Base-by-base conservation (phyloP, 352 stramenopile genomes). In the Phytophthora cactorum region DNA sequence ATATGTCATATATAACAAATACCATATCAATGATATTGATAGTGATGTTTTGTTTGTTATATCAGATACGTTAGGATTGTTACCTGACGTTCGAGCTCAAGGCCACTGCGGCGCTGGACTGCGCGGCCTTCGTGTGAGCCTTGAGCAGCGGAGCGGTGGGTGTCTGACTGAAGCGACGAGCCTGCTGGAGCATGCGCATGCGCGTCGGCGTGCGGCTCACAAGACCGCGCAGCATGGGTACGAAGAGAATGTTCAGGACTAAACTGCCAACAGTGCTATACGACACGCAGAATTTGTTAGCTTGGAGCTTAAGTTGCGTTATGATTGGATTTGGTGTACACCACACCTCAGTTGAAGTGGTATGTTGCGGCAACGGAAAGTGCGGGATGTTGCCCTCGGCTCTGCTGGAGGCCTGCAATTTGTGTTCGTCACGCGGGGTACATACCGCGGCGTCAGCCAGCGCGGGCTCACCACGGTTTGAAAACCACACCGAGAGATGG, bases 311-410 rank as follows among this genome's bases (percentile, higher is more conserved):
- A 25, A 46, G 39, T 45, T 45, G 39, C 39, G 4, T 39, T 12
- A 22, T 22, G 4, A 11, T 10, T 22, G 4, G 10, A 11, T 1
- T 29, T 51, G 4, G 22, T 46, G 38, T 58, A 27, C 5, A 17
- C 46, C 38, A 68, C 60, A 62, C 41, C 22, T 4, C 32, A 36
- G 4, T 61, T 67, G 59, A 67, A 67, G 59, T 52, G 29, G 34
- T 39, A 39, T 39, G 34, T 39, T 39, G 34, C 34, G 34, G 34
- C 34, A 39, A n/a, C 36, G 36, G 36, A 43, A 43, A 43, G 36
- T n/a, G 36, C 36, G 32, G 7, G 29, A 34, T 34, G 29, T 34
- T 34, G 29, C 29, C 29, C 29, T 34, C 29, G 29, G 29, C 29
- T 34, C 29, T 34, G 29, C 29, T 34, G 29, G 29, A 34, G 29